Percentiles rank a stretch among this genome's conserved stretches.
phyloP scores from a whole-genome alignment of 495 filamentous ascomycete genomes.

The Neurospora terricola region DNA sequence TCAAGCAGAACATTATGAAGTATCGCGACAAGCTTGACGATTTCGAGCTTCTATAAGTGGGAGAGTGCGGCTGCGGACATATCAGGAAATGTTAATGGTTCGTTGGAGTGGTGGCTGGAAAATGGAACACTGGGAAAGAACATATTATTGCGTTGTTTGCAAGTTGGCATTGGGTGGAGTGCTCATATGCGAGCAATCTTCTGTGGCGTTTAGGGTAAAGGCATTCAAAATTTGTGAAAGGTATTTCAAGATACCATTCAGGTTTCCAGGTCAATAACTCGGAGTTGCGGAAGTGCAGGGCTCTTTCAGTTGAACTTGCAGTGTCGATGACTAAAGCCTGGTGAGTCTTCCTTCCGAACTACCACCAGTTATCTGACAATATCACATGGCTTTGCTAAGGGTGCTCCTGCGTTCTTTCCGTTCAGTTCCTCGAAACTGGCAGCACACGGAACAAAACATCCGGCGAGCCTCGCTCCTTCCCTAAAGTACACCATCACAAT shows the following conservation, averaged over 20 bases:
- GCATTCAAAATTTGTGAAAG: background rate
- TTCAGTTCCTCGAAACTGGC: background rate
- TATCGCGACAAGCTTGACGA: slow-evolving; percentile 95
- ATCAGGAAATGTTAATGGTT: background rate
- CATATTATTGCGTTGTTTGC: background rate
- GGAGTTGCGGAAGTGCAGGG: background rate
- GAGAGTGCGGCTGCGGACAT: background rate
- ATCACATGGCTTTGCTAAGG: background rate
- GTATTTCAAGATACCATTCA: background rate
- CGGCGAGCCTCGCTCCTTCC: background rate
- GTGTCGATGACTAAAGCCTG: background rate
- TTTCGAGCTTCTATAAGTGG: slow-evolving; percentile 69
- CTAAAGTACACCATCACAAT: background rate
- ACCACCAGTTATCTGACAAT: background rate
- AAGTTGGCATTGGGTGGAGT: background rate
- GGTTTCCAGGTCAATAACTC: background rate
- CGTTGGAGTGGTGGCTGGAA: background rate
- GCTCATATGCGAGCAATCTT: background rate
- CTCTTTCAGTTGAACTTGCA: background rate
- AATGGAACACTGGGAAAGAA: background rate
- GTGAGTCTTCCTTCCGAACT: background rate
- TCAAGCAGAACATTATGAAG: slow-evolving; percentile 86
- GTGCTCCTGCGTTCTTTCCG: background rate
- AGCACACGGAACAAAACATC: background rate
- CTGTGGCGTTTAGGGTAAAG: background rate